A percentile compares a stretch with the other conserved stretches of the same genome.
Conservation (phyloP, 805 yeast genomes). For the Candida jianshihensis region DNA sequence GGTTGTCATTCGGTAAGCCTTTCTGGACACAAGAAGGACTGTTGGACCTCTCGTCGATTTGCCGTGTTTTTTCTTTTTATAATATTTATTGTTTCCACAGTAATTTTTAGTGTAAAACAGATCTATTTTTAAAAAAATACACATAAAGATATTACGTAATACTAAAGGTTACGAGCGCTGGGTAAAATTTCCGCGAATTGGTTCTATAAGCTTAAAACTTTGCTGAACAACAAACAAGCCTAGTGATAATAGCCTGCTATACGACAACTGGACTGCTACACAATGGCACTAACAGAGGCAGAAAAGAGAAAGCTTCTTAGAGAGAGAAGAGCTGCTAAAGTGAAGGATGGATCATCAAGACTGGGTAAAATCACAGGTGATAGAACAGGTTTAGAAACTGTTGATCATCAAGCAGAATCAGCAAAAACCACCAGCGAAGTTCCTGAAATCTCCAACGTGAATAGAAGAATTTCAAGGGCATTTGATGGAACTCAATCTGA, state of each 20-base stretch:
- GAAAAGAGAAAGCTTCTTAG: slow-evolving; percentile 21
- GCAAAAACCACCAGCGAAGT: not conserved
- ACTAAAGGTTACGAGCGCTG: no score
- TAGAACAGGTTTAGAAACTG: slow-evolving; percentile 2
- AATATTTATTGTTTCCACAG: not conserved
- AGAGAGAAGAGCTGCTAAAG: slow-evolving; percentile 23
- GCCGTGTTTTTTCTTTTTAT: not conserved
- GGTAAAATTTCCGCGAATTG: no score
- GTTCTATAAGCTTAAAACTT: no score
- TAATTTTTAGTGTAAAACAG: no score
- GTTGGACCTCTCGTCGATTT: no score
- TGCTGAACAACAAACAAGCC: no score
- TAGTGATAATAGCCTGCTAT: no score
- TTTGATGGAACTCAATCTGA: not conserved
- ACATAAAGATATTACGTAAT: no score
- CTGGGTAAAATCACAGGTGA: slow-evolving; percentile 22
- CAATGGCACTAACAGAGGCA: slow-evolving; percentile 15
- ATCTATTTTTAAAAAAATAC: no score
- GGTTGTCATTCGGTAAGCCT: no score
- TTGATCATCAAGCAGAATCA: not conserved
- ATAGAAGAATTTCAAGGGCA: not conserved
- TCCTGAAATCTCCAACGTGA: not conserved
- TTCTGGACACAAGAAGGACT: no score
- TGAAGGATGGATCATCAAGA: slow-evolving; percentile 15
- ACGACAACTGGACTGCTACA: not conserved